A percentile compares a stretch with the other conserved stretches of the same genome.
These are phyloP conservation scores for Ganoderma leucocontextum DNA, from an alignment of 1,284 basidiomycete genomes.

Conservation along the genomic window DNA sequence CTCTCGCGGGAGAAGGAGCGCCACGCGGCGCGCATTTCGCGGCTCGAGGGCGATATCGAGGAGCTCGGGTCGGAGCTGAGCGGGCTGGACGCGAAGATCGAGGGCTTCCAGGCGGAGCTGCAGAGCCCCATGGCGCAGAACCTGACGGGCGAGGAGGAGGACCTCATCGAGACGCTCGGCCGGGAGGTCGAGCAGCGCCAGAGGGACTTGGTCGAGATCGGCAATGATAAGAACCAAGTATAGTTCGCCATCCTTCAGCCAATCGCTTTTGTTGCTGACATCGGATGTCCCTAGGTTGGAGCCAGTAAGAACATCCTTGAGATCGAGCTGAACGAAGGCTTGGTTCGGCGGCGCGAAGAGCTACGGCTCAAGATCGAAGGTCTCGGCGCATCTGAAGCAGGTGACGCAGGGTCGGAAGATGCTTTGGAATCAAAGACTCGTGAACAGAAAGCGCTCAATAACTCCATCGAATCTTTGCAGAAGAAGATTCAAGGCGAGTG, in stretches of 20 bases:
- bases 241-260: slow-evolving; percentile 35
- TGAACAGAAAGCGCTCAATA: slow-evolving; percentile 74
- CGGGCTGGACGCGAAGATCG: slow-evolving; percentile 64
- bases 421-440: slow-evolving; percentile 74
- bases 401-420: slow-evolving; percentile 62
- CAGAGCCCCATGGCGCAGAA: slow-evolving; percentile 79
- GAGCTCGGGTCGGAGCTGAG: slow-evolving; percentile 79
- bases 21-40: slow-evolving; percentile 65
- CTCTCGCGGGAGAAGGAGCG: slow-evolving; percentile 79
- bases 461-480: slow-evolving; percentile 70
- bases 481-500: slow-evolving; percentile 70
- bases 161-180: slow-evolving; percentile 73
- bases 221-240: slow-evolving; percentile 79
- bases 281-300: slow-evolving; percentile 63
- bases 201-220: slow-evolving; percentile 73
- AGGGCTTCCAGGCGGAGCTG: slow-evolving; percentile 79
- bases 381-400: slow-evolving; percentile 71
- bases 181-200: slow-evolving; percentile 81
- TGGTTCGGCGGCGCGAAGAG: slow-evolving; percentile 83
- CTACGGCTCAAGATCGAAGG: slow-evolving; percentile 81
- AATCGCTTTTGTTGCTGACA: background rate
- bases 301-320: slow-evolving; percentile 84
- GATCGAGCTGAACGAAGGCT: slow-evolving; percentile 92
- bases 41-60: slow-evolving; percentile 73
- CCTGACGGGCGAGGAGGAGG: slow-evolving; percentile 79